Conservation (phyloP, 2,329 filamentous ascomycete genomes). For the Aureobasidium vineae region DNA sequence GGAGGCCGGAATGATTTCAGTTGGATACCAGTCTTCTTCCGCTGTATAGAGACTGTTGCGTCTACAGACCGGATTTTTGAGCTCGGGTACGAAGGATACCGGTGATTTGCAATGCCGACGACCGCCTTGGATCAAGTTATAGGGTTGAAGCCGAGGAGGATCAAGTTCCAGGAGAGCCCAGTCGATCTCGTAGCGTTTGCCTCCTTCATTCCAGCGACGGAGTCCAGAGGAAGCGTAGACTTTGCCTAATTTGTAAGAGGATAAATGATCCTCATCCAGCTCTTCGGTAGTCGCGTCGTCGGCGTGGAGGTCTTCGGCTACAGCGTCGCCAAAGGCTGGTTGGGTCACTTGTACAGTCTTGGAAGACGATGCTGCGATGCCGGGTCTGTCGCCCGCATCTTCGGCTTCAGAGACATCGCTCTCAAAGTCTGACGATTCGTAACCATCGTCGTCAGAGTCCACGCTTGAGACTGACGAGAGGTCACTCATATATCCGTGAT, state of each 20-base stretch:
- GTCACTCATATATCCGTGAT: constrained; percentile 44
- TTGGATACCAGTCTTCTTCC: constrained; percentile 41
- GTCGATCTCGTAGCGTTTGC: constrained; percentile 81
- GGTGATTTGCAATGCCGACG: constrained; percentile 39
- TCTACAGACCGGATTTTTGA: constrained; percentile 32
- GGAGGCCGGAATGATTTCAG: constrained; percentile 55
- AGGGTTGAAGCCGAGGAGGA: constrained; percentile 65
- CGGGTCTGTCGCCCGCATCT: constrained; percentile 67
- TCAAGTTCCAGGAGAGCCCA: constrained; percentile 88
- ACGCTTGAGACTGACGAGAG: constrained; percentile 27
- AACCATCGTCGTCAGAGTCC: constrained; percentile 54
- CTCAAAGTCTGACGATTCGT: constrained; percentile 41
- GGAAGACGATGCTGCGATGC: constrained; percentile 70
- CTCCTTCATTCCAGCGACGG: constrained; percentile 57
- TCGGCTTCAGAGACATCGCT: constrained; percentile 32
- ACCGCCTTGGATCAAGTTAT: constrained; percentile 66
- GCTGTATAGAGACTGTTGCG: constrained; percentile 26
- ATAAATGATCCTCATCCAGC: constrained; percentile 77
- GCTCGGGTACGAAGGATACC: constrained; percentile 39
- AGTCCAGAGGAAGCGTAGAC: constrained; percentile 90
- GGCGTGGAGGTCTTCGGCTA: constrained; percentile 73
- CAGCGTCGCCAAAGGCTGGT: constrained; percentile 71
- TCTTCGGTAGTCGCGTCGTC: constrained; percentile 67
- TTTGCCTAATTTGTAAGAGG: constrained; percentile 75
- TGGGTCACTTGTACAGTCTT: constrained; percentile 83